Evolutionary conservation across 768 basidiomycete species (phyloP).

Genomic region (Russula lepida): DNA sequence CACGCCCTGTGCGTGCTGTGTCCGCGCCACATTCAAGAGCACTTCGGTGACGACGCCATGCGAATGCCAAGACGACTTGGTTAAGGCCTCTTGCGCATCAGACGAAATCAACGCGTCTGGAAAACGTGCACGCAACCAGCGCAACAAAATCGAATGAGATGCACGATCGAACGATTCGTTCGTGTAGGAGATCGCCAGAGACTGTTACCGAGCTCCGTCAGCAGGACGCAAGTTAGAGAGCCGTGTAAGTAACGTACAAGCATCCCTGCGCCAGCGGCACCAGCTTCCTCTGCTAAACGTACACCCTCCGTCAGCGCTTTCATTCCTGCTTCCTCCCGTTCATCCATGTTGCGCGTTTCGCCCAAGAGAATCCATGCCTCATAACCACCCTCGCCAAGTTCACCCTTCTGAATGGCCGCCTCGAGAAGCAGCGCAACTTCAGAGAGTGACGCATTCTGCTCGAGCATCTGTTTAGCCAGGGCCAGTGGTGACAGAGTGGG

Average conservation of each 20-base stretch:
- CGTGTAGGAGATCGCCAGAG: slow-evolving; percentile 91
- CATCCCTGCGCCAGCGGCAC: slow-evolving; percentile 63
- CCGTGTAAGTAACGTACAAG: slow-evolving; percentile 40
- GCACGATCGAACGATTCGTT: slow-evolving; percentile 89
- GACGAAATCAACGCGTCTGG: slow-evolving; percentile 48
- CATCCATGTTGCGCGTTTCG: slow-evolving; percentile 84
- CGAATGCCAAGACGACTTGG: slow-evolving; percentile 70
- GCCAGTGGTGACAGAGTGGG: slow-evolving; percentile 43
- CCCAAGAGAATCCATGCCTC: slow-evolving; percentile 93
- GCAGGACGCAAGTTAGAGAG: background rate
- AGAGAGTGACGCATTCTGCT: slow-evolving; percentile 75
- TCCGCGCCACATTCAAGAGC: slow-evolving; percentile 75
- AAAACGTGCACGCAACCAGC: slow-evolving; percentile 69
- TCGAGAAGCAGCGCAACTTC: slow-evolving; percentile 84
- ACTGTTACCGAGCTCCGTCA: slow-evolving; percentile 39
- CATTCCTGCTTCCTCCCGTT: slow-evolving; percentile 77
- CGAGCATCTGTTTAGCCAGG: slow-evolving; percentile 70
- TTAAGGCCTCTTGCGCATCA: slow-evolving; percentile 45
- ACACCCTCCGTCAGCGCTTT: slow-evolving; percentile 71
- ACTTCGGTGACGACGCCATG: slow-evolving; percentile 72
- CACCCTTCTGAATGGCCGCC: slow-evolving; percentile 79
- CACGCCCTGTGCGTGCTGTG: slow-evolving; percentile 64
- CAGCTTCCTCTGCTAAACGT: slow-evolving; percentile 51
- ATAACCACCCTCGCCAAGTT: slow-evolving; percentile 71
- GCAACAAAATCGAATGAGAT: slow-evolving; percentile 76